phyloP scores from a whole-genome alignment of 1,284 basidiomycete species.

The Veloporphyrellus conicus region DNA sequence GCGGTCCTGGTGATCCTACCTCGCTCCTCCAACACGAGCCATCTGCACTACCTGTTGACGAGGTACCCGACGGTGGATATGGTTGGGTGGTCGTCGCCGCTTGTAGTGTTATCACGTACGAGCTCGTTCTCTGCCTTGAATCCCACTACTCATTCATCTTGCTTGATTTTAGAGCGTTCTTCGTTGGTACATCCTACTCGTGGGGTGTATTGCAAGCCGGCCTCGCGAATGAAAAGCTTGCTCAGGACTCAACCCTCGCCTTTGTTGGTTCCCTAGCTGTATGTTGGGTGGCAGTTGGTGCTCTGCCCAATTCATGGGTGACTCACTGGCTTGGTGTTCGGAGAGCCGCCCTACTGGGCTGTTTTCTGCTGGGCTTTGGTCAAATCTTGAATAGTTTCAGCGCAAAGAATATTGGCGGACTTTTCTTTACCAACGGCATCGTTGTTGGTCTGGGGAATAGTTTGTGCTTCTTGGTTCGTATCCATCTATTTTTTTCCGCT shows the following conservation, averaged over 20 bases:
- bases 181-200: constrained; percentile 26
- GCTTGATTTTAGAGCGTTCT: constrained; percentile 19
- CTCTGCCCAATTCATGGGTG: constrained; percentile 27
- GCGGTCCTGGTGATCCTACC: neutral
- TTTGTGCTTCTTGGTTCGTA: constrained; percentile 24
- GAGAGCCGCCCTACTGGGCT: constrained; percentile 24
- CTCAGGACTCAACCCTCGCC: constrained; percentile 25
- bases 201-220: constrained; percentile 33
- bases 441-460: constrained; percentile 21
- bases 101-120: constrained; percentile 25
- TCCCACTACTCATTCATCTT: neutral
- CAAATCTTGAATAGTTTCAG: constrained; percentile 31
- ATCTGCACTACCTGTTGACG: neutral
- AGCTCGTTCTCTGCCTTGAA: neutral
- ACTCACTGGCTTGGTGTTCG: constrained; percentile 28
- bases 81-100: constrained; percentile 21
- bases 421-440: constrained; percentile 31
- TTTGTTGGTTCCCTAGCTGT: constrained; percentile 33
- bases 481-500: neutral
- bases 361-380: constrained; percentile 26
- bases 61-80: constrained; percentile 23
- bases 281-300: constrained; percentile 29
- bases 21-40: neutral
- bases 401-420: constrained; percentile 20
- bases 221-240: constrained; percentile 24